Percentiles rank a stretch among this genome's conserved stretches.
phyloP scores from a whole-genome alignment of 192 early-diverging fungal genomes.

The Mortierella hygrophila region DNA sequence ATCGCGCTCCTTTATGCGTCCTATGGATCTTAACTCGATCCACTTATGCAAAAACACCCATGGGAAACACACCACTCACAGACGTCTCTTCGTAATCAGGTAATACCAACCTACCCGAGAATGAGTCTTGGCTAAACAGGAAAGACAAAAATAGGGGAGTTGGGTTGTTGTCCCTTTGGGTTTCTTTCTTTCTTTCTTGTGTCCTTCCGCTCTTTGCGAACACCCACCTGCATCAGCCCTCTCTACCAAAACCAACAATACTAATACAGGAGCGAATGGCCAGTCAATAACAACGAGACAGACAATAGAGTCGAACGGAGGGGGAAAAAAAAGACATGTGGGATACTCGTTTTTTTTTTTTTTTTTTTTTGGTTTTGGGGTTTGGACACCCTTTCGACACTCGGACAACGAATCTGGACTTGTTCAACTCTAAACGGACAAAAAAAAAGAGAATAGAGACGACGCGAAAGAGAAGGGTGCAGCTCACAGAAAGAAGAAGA shows the following conservation, averaged over 20 bases:
- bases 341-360: background rate
- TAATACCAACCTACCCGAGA: background rate
- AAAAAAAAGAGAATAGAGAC: too few species aligned
- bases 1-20: background rate
- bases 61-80: constrained; percentile 12
- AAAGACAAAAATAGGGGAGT: background rate
- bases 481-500: too few species aligned
- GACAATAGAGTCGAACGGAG: background rate
- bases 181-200: background rate
- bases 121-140: background rate
- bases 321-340: background rate
- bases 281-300: background rate
- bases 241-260: background rate
- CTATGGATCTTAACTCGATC: background rate
- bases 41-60: background rate
- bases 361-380: background rate
- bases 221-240: background rate
- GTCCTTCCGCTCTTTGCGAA: background rate
- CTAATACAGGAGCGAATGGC: background rate
- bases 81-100: constrained; percentile 58
- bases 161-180: background rate
- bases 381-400: background rate
- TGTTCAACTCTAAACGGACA: background rate
- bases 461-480: too few species aligned
- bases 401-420: background rate